A percentile compares a stretch with the other conserved stretches of the same genome.
phyloP scores from a whole-genome alignment of 164 flowering plant species.

The Sedum album region DNA sequence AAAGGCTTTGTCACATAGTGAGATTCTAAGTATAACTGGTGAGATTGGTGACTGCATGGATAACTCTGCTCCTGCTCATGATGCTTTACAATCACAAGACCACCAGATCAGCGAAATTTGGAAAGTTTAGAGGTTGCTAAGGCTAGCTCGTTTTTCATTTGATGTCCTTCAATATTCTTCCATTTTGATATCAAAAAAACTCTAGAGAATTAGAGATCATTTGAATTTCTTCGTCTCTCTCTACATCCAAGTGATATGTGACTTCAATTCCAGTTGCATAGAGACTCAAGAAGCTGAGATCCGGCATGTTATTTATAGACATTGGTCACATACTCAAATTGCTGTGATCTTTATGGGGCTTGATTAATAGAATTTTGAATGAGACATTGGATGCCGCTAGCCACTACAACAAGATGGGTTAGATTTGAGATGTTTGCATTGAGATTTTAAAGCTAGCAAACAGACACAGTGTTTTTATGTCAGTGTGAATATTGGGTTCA shows the following conservation, averaged over 20 bases:
- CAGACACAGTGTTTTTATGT: not conserved
- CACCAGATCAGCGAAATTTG: not conserved
- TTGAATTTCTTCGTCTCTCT: not conserved
- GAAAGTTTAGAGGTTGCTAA: not conserved
- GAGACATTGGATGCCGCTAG: not conserved
- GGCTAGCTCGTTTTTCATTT: not conserved
- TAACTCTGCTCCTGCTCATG: not conserved
- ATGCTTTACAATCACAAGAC: not conserved
- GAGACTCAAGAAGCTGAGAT: not conserved
- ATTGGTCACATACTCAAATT: too few relatives aligned
- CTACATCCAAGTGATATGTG: too few relatives aligned
- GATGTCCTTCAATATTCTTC: not conserved
- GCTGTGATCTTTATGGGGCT: too few relatives aligned
- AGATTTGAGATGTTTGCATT: not conserved
- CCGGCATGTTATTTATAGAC: not conserved
- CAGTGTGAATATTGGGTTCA: not conserved
- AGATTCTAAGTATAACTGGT: slow-evolving; percentile 39
- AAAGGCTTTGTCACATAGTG: slow-evolving; percentile 47
- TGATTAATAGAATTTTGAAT: too few relatives aligned
- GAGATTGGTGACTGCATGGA: not conserved
- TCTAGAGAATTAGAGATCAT: not conserved
- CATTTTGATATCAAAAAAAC: not conserved
- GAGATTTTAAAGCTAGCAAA: not conserved
- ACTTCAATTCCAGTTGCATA: too few relatives aligned
- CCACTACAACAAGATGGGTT: not conserved